Base-by-base conservation (phyloP, 768 basidiomycete species). In the Mycena alexandri region DNA sequence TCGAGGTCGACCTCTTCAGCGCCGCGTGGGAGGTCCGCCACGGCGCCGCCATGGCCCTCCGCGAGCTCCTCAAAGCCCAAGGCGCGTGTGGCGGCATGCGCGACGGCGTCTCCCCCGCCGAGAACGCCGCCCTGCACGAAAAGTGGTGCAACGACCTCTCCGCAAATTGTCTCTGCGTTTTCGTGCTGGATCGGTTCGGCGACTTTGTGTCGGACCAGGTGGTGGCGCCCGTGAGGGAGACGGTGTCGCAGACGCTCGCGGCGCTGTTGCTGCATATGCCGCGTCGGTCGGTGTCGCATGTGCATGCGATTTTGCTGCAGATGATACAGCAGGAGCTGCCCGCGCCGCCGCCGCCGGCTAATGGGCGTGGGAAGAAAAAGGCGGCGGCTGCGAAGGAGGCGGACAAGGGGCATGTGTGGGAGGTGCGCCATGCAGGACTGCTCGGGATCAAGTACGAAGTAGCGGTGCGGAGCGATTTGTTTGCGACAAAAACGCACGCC, bases 201-300 rank as follows among this genome's bases (percentile, higher is more conserved):
- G 98, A 99, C 79, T 99, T 96, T 75, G 90, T 98, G 41, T 93
- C 95, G 0, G 98, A 99, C 76, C 96, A 96, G 82, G 96, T 98
- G 46, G 89, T 99, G 13, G 98, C 98, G 13, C 98, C 98, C 46
- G 97, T 99, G 10, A 89, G 98, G 63, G 98, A 99, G 77, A 96
- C 94, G 0, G 95, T 95, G 10, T 95, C 95, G 13, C 97, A 99
- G 77, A 95, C 96, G 0, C 83, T 99, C 3, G 97, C 95, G 6
- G 90, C 95, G 12, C 85, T 98, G 21, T 85, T 99, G 46, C 80
- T 96, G 22, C 91, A 94, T 77, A 95, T 99, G 90, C 92, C 94
- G 38, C 83, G 86, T n/a, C 84, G 86, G 44, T 93, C 91, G 11
- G 87, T 96, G 52, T 76, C 87, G 19, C 90, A 92, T 73, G 93